Base-by-base conservation (phyloP, 441 rosid genomes). In the Iberis amara region DNA sequence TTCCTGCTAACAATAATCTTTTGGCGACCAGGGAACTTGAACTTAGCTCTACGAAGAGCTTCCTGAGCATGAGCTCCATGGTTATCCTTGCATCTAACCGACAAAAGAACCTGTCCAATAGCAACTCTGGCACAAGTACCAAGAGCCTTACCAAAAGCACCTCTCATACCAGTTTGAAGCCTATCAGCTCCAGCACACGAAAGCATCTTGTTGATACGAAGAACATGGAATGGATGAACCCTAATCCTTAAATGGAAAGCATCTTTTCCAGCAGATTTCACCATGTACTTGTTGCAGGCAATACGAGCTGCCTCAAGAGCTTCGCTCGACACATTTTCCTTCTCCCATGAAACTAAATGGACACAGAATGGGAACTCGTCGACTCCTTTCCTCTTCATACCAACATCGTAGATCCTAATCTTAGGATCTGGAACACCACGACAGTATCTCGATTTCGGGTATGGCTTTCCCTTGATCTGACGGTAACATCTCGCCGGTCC, bases 21-120 rank as follows among this genome's bases (percentile, higher is more conserved):
- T 59, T 85, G 89, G 42, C 85, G 85, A 57, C 91, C 96, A 58
- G 89, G 96, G 66, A 88, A 86, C 85, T 89, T 89, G 62, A 86
- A 89, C 73, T 89, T 82, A 2, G 96, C 96, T 9, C 87, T 81
- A 27, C 91, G 80, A 6, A 86, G 87, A 54, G 97, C 97, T 71
- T 86, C 89, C 65, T 85, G 91, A n/a, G 96, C 96, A 63, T 88
- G 82, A n/a, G 46, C 65, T 21, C 87, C 76, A 65, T 85, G 87
- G 59, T 52, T 76, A 39, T 88, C 91, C 75, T 79, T 88, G 63
- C 96, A 89, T 14, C 96, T 77, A 47, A 85, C 95, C 79, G 92
- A 89, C 21, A 88, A 70, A 12, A 88, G 75, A 32, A 85, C 94
- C 75, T 85, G 94, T 2, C 96, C 94, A 4, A 88, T 88, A 0